Conservation (phyloP, 2,329 filamentous ascomycete species). For the Penicillium thymicola region DNA sequence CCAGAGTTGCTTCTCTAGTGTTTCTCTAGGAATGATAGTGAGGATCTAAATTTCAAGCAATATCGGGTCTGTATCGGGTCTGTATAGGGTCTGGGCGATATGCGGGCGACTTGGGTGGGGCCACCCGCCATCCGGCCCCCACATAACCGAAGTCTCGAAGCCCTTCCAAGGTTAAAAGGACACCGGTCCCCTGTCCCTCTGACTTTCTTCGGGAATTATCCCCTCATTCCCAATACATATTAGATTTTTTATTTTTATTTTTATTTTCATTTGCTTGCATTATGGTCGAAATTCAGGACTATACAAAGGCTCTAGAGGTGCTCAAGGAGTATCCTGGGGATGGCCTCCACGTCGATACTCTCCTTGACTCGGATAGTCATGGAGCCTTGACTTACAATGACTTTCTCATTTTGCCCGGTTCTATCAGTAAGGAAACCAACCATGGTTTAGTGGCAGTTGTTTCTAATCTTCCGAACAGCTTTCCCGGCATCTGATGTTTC, state of each 20-base stretch:
- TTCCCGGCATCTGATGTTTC: conserved; percentile 86
- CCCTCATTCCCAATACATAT: not conserved
- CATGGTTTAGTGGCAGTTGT: not conserved
- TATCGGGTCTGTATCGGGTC: not conserved
- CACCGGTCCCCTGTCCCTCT: not conserved
- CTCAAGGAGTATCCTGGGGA: conserved; percentile 79
- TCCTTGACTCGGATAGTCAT: conserved; percentile 87
- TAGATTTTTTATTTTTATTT: not conserved
- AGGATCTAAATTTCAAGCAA: not conserved
- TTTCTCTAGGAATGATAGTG: not conserved
- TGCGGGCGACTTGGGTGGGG: not conserved
- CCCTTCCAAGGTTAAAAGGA: not conserved
- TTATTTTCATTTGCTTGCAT: not conserved
- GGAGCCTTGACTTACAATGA: conserved; percentile 98
- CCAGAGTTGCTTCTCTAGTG: not conserved
- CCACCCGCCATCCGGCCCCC: too few species aligned
- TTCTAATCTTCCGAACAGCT: conserved; percentile 45
- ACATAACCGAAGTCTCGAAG: not conserved
- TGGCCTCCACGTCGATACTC: conserved; percentile 79
- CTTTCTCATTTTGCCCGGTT: conserved; percentile 92
- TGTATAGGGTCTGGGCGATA: too few species aligned
- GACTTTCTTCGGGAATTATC: not conserved
- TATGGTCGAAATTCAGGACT: not conserved
- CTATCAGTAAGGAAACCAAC: conserved; percentile 65
- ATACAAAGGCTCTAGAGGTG: conserved; percentile 66